These are phyloP conservation scores for Pseudocohnilembus persalinus DNA, from an alignment of 169 alveolate species.

Conservation along the genomic window DNA sequence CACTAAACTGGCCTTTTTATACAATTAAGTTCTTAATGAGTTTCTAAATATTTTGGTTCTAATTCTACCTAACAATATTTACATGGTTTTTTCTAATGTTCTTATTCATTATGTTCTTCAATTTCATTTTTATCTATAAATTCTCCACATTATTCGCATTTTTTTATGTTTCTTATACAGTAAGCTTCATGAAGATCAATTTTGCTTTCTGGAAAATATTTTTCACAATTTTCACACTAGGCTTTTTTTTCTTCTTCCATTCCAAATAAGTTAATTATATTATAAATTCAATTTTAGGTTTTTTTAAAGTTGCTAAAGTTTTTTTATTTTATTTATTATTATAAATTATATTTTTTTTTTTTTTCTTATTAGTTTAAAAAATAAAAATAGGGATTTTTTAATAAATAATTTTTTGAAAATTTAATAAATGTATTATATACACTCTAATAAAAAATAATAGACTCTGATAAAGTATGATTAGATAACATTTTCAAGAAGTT, in stretches of 20 bases:
- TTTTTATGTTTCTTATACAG: slow-evolving; percentile 19
- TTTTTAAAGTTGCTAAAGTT: no score
- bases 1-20: not conserved
- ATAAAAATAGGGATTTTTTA: no score
- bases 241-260: slow-evolving; percentile 35
- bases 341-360: no score
- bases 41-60: not conserved
- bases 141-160: slow-evolving; percentile 11
- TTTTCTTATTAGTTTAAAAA: no score
- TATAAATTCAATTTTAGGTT: no score
- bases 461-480: no score
- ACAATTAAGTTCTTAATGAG: not conserved
- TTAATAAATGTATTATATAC: no score
- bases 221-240: slow-evolving; percentile 9
- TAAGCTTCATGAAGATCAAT: slow-evolving; percentile 15
- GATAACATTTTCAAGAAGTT: no score
- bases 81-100: not conserved
- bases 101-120: not conserved
- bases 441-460: no score
- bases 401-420: no score
- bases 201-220: slow-evolving; percentile 13
- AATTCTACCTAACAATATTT: not conserved
- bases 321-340: no score
- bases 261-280: not conserved
- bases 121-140: slow-evolving; percentile 24